Conservation (phyloP, 129 eudicot species). For the Centaurea solstitialis region DNA sequence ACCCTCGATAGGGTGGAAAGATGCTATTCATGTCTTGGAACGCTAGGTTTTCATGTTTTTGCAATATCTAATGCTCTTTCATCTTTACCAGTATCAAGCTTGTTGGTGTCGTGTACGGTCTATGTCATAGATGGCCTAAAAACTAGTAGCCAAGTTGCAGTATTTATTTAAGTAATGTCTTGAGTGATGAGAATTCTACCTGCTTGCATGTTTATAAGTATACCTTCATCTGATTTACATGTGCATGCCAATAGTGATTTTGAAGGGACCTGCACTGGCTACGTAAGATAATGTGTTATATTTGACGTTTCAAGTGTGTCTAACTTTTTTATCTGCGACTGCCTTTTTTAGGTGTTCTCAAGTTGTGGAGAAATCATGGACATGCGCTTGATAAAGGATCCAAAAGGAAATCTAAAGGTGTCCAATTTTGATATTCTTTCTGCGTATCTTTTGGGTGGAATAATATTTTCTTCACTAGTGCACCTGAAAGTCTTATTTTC, state of each 20-base stretch:
- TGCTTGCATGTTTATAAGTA: neutral
- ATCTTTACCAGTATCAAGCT: neutral
- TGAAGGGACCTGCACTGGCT: neutral
- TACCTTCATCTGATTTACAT: neutral
- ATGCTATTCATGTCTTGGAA: neutral
- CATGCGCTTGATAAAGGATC: constrained; percentile 73
- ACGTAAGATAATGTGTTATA: neutral
- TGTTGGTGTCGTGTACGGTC: neutral
- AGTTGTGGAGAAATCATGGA: constrained; percentile 78
- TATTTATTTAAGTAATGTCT: neutral
- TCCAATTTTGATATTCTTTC: neutral
- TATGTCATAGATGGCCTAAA: neutral
- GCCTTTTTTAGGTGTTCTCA: constrained; percentile 61
- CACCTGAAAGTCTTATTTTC: constrained; percentile 11
- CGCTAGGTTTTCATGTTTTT: neutral
- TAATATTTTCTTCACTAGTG: neutral
- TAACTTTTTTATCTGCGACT: neutral
- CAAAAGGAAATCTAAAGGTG: constrained; percentile 70
- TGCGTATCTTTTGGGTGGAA: neutral
- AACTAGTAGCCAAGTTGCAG: neutral
- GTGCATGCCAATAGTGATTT: neutral
- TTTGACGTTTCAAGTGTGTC: neutral
- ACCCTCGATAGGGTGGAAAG: neutral
- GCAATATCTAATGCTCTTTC: neutral
- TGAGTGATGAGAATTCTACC: neutral